phyloP scores from a whole-genome alignment of 2,329 filamentous ascomycete genomes.

The Sporothrix globosa region DNA sequence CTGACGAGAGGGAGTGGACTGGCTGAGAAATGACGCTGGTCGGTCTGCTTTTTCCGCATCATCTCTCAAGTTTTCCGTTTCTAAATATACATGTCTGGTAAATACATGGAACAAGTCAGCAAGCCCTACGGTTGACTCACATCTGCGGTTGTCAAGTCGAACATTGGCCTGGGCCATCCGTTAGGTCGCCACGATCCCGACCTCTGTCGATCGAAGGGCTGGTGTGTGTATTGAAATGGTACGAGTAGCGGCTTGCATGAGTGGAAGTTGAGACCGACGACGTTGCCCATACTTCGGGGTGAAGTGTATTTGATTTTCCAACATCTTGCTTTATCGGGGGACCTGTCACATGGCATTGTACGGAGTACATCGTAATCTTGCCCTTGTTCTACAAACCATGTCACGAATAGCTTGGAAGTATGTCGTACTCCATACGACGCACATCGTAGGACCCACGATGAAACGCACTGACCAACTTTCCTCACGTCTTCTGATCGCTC shows the following conservation, averaged over 20 bases:
- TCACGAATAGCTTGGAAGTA: not conserved
- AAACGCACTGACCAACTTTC: slow-evolving; percentile 12
- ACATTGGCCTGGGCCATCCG: not conserved
- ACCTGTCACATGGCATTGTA: no score
- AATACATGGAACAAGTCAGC: not conserved
- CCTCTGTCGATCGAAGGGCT: no score
- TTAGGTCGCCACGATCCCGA: no score
- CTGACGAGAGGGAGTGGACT: not conserved
- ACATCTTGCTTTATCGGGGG: no score
- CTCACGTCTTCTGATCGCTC: not conserved
- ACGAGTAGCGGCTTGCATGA: no score
- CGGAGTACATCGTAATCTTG: no score
- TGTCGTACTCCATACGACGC: no score
- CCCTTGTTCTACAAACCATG: not conserved
- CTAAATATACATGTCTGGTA: not conserved
- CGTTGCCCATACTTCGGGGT: no score
- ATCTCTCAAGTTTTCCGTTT: not conserved
- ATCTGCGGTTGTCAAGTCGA: not conserved
- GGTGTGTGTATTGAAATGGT: no score
- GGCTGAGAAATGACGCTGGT: no score
- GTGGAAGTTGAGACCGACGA: no score
- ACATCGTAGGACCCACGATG: not conserved
- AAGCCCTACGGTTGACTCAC: not conserved
- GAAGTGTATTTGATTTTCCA: no score
- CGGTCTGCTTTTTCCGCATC: not conserved